Evolutionary conservation across 192 early-diverging fungal species (phyloP).

Genomic region (Ambispora gerdemannii): DNA sequence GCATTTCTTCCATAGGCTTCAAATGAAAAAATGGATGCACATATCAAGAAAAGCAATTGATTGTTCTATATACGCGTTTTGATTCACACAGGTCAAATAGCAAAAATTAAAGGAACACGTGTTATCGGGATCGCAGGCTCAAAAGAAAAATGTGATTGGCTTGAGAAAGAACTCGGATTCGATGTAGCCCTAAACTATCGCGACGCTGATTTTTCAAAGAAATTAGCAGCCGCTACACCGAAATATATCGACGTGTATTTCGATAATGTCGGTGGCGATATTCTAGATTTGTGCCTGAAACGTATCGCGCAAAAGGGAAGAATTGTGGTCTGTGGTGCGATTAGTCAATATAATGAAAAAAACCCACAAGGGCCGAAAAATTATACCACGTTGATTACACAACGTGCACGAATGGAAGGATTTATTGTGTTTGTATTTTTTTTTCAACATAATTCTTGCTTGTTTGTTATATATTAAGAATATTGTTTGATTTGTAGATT

Average conservation of each 20-base stretch:
- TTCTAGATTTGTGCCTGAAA: conserved; percentile 43
- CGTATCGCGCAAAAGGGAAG: conserved; percentile 45
- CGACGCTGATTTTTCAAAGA: conserved; percentile 40
- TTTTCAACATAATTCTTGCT: background rate
- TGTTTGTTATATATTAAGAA: background rate
- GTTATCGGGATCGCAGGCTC: conserved; percentile 56
- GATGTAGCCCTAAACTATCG: conserved; percentile 56
- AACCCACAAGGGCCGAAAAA: conserved; percentile 40
- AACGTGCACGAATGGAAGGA: conserved; percentile 51
- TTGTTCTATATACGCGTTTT: too few species aligned
- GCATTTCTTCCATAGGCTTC: background rate
- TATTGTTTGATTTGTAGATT: conserved; percentile 18
- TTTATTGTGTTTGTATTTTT: conserved; percentile 40
- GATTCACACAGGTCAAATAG: conserved; percentile 42
- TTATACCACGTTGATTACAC: conserved; percentile 45
- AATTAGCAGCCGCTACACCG: conserved; percentile 40
- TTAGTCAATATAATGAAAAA: conserved; percentile 47
- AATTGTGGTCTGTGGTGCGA: conserved; percentile 52
- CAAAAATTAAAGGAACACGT: conserved; percentile 44
- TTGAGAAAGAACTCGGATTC: conserved; percentile 49
- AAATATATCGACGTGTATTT: conserved; percentile 53
- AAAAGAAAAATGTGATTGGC: conserved; percentile 49
- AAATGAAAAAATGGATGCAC: background rate
- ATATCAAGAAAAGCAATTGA: conserved; percentile 1
- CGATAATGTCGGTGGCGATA: conserved; percentile 56